A percentile compares a stretch with the other conserved stretches of the same genome.
Conservation (phyloP, 331 rosid genomes). For the Erythrophleum ivorense region DNA sequence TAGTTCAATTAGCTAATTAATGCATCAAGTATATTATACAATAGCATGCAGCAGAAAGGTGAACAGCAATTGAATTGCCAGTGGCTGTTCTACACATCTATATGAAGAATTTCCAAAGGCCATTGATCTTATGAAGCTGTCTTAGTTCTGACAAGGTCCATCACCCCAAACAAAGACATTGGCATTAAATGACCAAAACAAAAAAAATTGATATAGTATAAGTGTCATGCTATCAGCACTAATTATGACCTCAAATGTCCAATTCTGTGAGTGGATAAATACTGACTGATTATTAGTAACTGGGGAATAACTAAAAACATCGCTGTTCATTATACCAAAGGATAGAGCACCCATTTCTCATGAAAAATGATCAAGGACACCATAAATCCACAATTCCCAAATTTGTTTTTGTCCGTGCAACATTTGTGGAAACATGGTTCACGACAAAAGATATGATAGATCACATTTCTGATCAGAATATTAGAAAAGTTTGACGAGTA, state of each 20-base stretch:
- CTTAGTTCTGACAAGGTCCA: neutral
- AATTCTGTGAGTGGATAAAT: neutral
- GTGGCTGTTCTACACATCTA: neutral
- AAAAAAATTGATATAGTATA: neutral
- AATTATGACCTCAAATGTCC: slow-evolving; percentile 12
- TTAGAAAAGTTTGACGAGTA: neutral
- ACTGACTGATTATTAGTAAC: slow-evolving; percentile 20
- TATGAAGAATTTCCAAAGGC: neutral
- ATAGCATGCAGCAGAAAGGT: neutral
- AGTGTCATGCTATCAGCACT: neutral
- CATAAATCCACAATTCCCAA: neutral
- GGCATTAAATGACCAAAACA: neutral
- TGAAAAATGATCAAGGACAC: slow-evolving; percentile 13
- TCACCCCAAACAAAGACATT: neutral
- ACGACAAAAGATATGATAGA: slow-evolving; percentile 1
- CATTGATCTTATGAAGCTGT: neutral
- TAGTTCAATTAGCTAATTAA: slow-evolving; percentile 5
- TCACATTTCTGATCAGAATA: slow-evolving; percentile 3
- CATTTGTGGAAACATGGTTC: slow-evolving; percentile 1
- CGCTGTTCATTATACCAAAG: neutral
- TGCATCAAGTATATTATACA: slow-evolving; percentile 20
- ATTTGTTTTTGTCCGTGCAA: neutral
- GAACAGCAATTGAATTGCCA: neutral
- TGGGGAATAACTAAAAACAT: neutral
- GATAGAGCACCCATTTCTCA: slow-evolving; percentile 1